A percentile compares a stretch with the other conserved stretches of the same genome.
Evolutionary conservation across 2,329 filamentous ascomycete species (phyloP).

Genomic region (Fonsecaea erecta): DNA sequence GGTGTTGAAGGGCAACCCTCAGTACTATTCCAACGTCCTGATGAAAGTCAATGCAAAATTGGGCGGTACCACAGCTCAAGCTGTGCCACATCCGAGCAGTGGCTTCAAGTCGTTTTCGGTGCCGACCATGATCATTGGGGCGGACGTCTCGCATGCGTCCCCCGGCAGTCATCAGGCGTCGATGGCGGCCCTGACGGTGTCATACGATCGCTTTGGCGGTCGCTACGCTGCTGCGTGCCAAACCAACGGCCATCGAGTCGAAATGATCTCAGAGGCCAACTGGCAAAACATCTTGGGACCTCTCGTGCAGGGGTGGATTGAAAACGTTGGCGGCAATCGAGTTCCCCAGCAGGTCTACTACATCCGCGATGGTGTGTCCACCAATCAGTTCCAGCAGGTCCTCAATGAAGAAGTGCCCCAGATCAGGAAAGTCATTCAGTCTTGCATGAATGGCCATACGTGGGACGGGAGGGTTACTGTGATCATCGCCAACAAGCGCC

Average conservation of each 20-base stretch:
- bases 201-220: constrained; percentile 71
- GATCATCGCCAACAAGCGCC: constrained; percentile 87
- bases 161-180: constrained; percentile 70
- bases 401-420: constrained; percentile 75
- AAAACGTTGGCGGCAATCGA: constrained; percentile 57
- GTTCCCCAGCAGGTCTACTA: constrained; percentile 80
- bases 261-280: constrained; percentile 74
- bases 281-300: constrained; percentile 68
- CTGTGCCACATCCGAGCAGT: constrained; percentile 44
- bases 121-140: constrained; percentile 83
- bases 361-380: constrained; percentile 89
- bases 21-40: constrained; percentile 90
- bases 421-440: constrained; percentile 61
- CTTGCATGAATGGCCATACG: constrained; percentile 39
- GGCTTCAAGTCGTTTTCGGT: constrained; percentile 42
- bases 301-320: constrained; percentile 69
- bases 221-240: constrained; percentile 79
- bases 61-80: constrained; percentile 73
- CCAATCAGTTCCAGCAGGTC: constrained; percentile 82
- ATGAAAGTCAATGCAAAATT: constrained; percentile 99
- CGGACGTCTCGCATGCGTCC: constrained; percentile 84
- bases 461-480: constrained; percentile 74
- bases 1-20: constrained; percentile 70
- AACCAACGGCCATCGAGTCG: constrained; percentile 79
- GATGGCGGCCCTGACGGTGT: constrained; percentile 85